Conservation (phyloP, 1,284 basidiomycete species). For the Bondarzewia mesenterica region DNA sequence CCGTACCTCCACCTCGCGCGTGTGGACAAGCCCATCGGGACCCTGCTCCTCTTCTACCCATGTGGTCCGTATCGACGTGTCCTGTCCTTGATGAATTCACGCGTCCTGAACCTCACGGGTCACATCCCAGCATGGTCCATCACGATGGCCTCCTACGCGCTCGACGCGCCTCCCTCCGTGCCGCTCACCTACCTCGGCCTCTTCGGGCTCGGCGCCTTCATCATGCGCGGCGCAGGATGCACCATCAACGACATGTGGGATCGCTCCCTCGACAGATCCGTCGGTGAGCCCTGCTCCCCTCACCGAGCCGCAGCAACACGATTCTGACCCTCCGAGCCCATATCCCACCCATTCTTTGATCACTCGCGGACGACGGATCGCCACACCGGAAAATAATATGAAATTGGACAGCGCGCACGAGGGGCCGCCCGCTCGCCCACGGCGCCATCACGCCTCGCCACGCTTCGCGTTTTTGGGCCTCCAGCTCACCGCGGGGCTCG, state of each 20-base stretch:
- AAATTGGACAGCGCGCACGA: slow-evolving; percentile 53
- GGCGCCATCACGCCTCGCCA: slow-evolving; percentile 76
- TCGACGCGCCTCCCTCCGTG: slow-evolving; percentile 53
- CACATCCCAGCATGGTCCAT: slow-evolving; percentile 80
- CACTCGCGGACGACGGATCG: slow-evolving; percentile 24
- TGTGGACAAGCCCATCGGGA: slow-evolving; percentile 94
- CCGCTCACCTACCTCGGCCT: slow-evolving; percentile 74
- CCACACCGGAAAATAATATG: too few relatives aligned
- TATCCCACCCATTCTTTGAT: too few relatives aligned
- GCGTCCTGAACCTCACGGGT: slow-evolving; percentile 1
- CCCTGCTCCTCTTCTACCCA: slow-evolving; percentile 86
- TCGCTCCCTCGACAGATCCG: slow-evolving; percentile 80
- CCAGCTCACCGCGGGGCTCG: slow-evolving; percentile 84
- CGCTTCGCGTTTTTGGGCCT: slow-evolving; percentile 80
- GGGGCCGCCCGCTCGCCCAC: slow-evolving; percentile 65
- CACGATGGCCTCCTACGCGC: slow-evolving; percentile 84
- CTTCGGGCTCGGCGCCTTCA: slow-evolving; percentile 85
- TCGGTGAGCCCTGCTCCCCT: slow-evolving; percentile 54
- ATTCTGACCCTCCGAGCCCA: neutral
- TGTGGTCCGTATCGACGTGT: slow-evolving; percentile 57
- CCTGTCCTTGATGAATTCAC: neutral
- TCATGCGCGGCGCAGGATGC: slow-evolving; percentile 98
- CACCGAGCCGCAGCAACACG: neutral
- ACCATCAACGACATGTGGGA: slow-evolving; percentile 99
- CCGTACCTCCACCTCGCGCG: slow-evolving; percentile 87